Conservation (phyloP, 768 basidiomycete genomes). For the Mycena vitilis region DNA sequence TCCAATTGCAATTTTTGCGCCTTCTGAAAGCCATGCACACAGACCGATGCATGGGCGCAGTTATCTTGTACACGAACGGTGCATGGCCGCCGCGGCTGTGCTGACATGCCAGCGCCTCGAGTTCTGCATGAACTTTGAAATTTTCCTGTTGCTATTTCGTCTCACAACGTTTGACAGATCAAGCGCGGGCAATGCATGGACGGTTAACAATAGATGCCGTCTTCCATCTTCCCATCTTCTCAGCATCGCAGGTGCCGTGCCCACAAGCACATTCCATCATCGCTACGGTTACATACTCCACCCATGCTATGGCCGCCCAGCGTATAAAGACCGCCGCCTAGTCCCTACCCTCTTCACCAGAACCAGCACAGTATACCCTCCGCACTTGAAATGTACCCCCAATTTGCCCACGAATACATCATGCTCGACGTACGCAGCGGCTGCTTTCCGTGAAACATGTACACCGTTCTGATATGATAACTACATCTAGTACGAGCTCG, state of each 20-base stretch:
- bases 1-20: background rate
- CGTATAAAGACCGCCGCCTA: constrained; percentile 13
- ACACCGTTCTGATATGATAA: background rate
- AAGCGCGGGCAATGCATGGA: constrained; percentile 8
- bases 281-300: background rate
- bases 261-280: constrained; percentile 6
- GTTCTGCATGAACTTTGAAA: constrained; percentile 1
- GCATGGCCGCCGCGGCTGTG: constrained; percentile 1
- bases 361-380: background rate
- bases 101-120: background rate
- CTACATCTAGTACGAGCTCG: constrained; percentile 25
- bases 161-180: constrained; percentile 4
- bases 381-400: constrained; percentile 15
- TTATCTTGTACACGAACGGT: background rate
- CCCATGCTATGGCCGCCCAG: constrained; percentile 11
- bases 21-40: constrained; percentile 9
- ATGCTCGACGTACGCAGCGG: constrained; percentile 21
- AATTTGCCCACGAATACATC: constrained; percentile 24
- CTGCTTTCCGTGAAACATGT: no score
- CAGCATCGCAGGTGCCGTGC: constrained; percentile 22
- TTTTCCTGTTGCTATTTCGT: constrained; percentile 18
- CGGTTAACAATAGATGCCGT: constrained; percentile 7
- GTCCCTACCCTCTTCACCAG: background rate
- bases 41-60: background rate
- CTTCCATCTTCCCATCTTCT: constrained; percentile 13